Conservation (phyloP, 2,329 filamentous ascomycete species). For the Mycocentrospora acerina region DNA sequence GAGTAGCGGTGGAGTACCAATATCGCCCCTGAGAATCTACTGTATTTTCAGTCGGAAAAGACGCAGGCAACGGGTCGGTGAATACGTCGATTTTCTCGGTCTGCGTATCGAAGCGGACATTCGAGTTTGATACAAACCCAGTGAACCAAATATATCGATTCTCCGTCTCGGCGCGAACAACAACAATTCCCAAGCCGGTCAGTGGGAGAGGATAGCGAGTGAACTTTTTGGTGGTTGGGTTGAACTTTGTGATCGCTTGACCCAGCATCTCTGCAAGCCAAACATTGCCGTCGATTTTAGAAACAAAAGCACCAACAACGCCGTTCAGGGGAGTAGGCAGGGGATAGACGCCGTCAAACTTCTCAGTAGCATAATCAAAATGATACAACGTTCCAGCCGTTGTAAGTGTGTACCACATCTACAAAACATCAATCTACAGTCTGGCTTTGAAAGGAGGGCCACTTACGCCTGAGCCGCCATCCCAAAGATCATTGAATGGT, state of each 20-base stretch:
- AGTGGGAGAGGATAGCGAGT: slow-evolving; percentile 10
- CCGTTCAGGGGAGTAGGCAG: slow-evolving; percentile 11
- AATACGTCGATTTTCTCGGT: slow-evolving; percentile 13
- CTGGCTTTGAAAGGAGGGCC: background rate
- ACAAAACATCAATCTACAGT: background rate
- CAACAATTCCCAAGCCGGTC: slow-evolving; percentile 6
- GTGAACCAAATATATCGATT: slow-evolving; percentile 13
- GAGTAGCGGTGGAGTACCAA: slow-evolving; percentile 13
- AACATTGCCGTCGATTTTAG: slow-evolving; percentile 11
- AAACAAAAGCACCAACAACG: slow-evolving; percentile 7
- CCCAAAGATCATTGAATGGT: slow-evolving; percentile 10
- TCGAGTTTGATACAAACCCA: slow-evolving; percentile 12
- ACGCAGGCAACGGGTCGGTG: slow-evolving; percentile 6
- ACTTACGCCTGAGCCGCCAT: slow-evolving; percentile 5
- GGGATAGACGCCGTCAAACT: slow-evolving; percentile 11
- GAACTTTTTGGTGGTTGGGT: slow-evolving; percentile 8
- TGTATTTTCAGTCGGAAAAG: slow-evolving; percentile 11
- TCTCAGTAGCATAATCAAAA: slow-evolving; percentile 11
- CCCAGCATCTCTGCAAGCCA: slow-evolving; percentile 12
- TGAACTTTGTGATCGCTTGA: slow-evolving; percentile 12
- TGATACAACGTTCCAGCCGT: slow-evolving; percentile 11
- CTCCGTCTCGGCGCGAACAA: slow-evolving; percentile 9
- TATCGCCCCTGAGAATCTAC: slow-evolving; percentile 9
- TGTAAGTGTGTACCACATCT: slow-evolving; percentile 15
- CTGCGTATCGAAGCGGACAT: slow-evolving; percentile 11